These are phyloP conservation scores for Alternaria metachromatica DNA, from an alignment of 2,329 filamentous ascomycete species.

Conservation along the genomic window DNA sequence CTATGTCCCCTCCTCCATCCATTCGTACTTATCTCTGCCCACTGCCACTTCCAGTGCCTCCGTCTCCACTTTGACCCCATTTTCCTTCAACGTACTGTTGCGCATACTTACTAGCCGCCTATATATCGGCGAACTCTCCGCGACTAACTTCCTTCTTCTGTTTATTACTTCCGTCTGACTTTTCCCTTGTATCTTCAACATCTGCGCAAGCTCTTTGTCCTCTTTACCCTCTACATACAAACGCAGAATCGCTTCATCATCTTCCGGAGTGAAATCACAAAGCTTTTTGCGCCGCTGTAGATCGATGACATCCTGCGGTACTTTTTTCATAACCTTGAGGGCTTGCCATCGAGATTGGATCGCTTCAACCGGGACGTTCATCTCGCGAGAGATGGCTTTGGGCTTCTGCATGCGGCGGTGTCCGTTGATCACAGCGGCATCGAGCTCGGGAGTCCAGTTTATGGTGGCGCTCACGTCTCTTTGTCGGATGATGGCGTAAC, in stretches of 20 bases:
- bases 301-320: conserved; percentile 9
- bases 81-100: background rate
- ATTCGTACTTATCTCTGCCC: background rate
- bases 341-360: conserved; percentile 12
- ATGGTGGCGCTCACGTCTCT: background rate
- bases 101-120: conserved; percentile 1
- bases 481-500: background rate
- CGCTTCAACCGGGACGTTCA: background rate
- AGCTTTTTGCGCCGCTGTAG: background rate
- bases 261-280: background rate
- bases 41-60: background rate
- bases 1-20: background rate
- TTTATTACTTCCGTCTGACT: background rate
- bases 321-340: conserved; percentile 1
- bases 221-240: conserved; percentile 3
- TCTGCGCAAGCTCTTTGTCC: background rate
- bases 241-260: conserved; percentile 11
- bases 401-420: background rate
- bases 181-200: background rate
- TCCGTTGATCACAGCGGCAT: conserved; percentile 9
- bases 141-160: background rate
- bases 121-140: conserved; percentile 3
- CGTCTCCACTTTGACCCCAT: background rate
- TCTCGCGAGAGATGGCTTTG: conserved; percentile 1
- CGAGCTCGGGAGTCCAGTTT: conserved; percentile 4